phyloP scores from a whole-genome alignment of 2,329 filamentous ascomycete genomes.

The Fusarium scirpi region DNA sequence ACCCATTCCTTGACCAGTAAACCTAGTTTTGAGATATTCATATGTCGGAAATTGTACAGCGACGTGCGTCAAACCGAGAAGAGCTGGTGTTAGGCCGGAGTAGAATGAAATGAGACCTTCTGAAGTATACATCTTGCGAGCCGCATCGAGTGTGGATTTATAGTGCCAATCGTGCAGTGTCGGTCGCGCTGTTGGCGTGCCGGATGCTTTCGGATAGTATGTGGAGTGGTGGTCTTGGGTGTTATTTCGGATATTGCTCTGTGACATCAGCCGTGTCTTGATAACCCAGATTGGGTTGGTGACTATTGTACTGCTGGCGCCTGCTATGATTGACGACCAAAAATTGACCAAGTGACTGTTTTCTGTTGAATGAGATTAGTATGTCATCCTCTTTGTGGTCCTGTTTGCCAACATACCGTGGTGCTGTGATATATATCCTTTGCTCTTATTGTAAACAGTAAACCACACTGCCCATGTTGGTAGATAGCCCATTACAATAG shows the following conservation, averaged over 20 bases:
- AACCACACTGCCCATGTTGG: conserved; percentile 99
- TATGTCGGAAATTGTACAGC: conserved; percentile 98
- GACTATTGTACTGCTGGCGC: conserved; percentile 90
- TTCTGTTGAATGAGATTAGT: conserved; percentile 59
- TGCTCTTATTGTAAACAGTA: conserved; percentile 93
- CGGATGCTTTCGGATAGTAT: conserved; percentile 60
- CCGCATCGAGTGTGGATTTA: conserved; percentile 87
- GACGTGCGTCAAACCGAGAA: conserved; percentile 92
- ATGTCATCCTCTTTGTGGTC: not conserved
- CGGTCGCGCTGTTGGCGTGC: conserved; percentile 67
- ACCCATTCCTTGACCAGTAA: conserved; percentile 92
- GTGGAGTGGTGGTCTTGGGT: conserved; percentile 58
- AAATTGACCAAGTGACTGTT: conserved; percentile 84
- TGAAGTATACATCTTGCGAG: conserved; percentile 92
- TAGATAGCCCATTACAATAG: conserved; percentile 94
- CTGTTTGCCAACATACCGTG: conserved; percentile 62
- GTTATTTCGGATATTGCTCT: conserved; percentile 67
- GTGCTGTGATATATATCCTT: conserved; percentile 76
- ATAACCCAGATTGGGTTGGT: conserved; percentile 99
- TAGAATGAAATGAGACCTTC: conserved; percentile 95
- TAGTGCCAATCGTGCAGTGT: conserved; percentile 89
- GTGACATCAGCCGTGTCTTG: conserved; percentile 98
- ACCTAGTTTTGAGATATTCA: conserved; percentile 89
- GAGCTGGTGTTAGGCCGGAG: conserved; percentile 90
- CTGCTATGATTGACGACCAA: conserved; percentile 90